These are phyloP conservation scores for Colletotrichum sp. DNA, from an alignment of 2,329 filamentous ascomycete species.

Conservation along the genomic window DNA sequence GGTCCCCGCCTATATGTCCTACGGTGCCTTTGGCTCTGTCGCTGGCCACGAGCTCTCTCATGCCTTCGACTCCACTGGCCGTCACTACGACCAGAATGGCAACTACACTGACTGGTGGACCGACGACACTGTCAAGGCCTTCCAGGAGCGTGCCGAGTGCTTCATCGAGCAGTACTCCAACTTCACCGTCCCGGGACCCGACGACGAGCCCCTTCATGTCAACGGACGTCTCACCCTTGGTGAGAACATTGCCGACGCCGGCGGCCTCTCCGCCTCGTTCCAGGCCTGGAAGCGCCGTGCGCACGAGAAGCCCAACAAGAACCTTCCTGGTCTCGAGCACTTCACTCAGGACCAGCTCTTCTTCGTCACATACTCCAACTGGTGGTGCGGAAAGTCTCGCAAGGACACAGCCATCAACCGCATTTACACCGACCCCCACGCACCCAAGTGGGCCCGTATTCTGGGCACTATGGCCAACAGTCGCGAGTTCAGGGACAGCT, in stretches of 20 bases:
- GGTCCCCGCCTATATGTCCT: slow-evolving; percentile 69
- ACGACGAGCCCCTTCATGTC: slow-evolving; percentile 63
- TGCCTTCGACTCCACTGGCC: slow-evolving; percentile 70
- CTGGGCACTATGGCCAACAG: slow-evolving; percentile 71
- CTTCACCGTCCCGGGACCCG: slow-evolving; percentile 61
- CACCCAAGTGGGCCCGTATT: slow-evolving; percentile 66
- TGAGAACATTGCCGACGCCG: slow-evolving; percentile 76
- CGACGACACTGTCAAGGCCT: slow-evolving; percentile 60
- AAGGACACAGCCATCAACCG: slow-evolving; percentile 60
- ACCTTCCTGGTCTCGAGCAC: slow-evolving; percentile 63
- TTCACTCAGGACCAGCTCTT: slow-evolving; percentile 74
- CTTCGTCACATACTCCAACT: slow-evolving; percentile 68
- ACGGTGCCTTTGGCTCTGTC: slow-evolving; percentile 72
- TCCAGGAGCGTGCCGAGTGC: slow-evolving; percentile 64
- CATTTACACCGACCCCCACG: slow-evolving; percentile 69
- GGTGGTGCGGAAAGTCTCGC: slow-evolving; percentile 70
- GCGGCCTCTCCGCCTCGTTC: slow-evolving; percentile 67
- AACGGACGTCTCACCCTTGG: slow-evolving; percentile 68
- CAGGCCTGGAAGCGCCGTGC: slow-evolving; percentile 68
- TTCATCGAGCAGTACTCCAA: slow-evolving; percentile 72
- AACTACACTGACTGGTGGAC: slow-evolving; percentile 74
- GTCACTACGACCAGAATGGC: slow-evolving; percentile 68
- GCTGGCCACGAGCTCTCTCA: slow-evolving; percentile 74
- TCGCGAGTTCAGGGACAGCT: slow-evolving; percentile 69
- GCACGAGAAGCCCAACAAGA: slow-evolving; percentile 51